Evolutionary conservation across 2,329 filamentous ascomycete species (phyloP).

Genomic region (Colletotrichum cuscutae): DNA sequence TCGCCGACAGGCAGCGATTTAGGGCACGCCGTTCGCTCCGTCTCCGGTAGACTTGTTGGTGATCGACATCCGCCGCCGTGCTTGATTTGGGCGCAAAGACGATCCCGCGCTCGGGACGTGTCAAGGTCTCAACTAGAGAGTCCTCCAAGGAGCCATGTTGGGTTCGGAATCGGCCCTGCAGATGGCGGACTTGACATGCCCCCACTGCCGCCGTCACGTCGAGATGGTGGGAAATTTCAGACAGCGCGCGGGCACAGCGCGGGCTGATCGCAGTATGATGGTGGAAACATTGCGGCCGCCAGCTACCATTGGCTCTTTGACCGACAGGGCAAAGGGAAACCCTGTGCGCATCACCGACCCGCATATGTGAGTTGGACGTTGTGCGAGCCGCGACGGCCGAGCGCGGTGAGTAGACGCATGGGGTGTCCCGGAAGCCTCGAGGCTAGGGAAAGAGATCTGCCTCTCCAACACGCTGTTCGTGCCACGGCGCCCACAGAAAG

Average conservation of each 20-base stretch:
- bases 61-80: constrained; percentile 7
- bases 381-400: constrained; percentile 25
- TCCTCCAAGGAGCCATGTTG: not conserved
- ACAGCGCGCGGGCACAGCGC: not conserved
- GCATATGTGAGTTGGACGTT: constrained; percentile 30
- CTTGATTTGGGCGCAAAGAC: constrained; percentile 3
- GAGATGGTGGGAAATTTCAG: constrained; percentile 18
- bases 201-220: constrained; percentile 15
- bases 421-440: not conserved
- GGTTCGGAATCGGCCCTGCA: constrained; percentile 23
- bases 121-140: constrained; percentile 12
- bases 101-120: constrained; percentile 1
- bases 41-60: not conserved
- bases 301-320: constrained; percentile 16
- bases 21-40: constrained; percentile 2
- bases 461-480: not conserved
- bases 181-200: constrained; percentile 31
- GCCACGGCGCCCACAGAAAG: not conserved
- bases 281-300: not conserved
- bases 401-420: constrained; percentile 17
- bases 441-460: constrained; percentile 2
- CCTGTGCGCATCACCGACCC: constrained; percentile 35
- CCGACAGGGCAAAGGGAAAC: constrained; percentile 20
- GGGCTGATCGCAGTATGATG: constrained; percentile 11
- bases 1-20: not conserved